Percentiles rank a stretch among this genome's conserved stretches.
These are phyloP conservation scores for Ascodesmis nigricans DNA, from an alignment of 495 filamentous ascomycete genomes.

Conservation along the genomic window DNA sequence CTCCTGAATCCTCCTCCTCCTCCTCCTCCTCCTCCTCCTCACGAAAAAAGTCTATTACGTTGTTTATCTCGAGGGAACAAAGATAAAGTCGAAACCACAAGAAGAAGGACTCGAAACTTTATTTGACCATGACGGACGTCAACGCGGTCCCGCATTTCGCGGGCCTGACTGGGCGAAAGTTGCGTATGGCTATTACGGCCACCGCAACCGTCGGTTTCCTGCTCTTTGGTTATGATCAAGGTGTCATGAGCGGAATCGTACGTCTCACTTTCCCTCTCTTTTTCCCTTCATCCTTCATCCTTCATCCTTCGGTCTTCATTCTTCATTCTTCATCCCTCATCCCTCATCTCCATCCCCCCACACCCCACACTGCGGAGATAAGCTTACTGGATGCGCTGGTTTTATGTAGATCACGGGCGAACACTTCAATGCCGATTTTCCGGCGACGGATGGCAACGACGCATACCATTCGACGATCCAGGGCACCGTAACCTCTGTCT, in stretches of 20 bases:
- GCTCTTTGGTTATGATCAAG: conserved; percentile 40
- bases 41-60: too few relatives aligned
- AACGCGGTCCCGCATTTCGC: conserved; percentile 23
- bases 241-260: conserved; percentile 26
- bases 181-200: conserved; percentile 36
- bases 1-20: too few relatives aligned
- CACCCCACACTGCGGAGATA: not conserved
- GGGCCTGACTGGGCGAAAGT: conserved; percentile 36
- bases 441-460: conserved; percentile 27
- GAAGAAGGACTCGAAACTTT: too few relatives aligned
- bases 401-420: conserved; percentile 29
- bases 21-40: too few relatives aligned
- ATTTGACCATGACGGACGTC: not conserved
- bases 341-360: not conserved
- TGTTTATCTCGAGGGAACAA: too few relatives aligned
- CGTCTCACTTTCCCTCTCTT: conserved; percentile 1
- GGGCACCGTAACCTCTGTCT: conserved; percentile 41
- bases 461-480: conserved; percentile 26
- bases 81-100: too few relatives aligned
- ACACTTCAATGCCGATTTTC: conserved; percentile 34
- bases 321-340: not conserved
- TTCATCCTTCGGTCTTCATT: not conserved
- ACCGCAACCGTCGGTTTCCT: conserved; percentile 49
- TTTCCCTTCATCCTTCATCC: not conserved
- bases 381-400: conserved; percentile 1